A percentile compares a stretch with the other conserved stretches of the same genome.
Conservation (phyloP, 1,139 yeast genomes). For the Yarrowia galli region DNA sequence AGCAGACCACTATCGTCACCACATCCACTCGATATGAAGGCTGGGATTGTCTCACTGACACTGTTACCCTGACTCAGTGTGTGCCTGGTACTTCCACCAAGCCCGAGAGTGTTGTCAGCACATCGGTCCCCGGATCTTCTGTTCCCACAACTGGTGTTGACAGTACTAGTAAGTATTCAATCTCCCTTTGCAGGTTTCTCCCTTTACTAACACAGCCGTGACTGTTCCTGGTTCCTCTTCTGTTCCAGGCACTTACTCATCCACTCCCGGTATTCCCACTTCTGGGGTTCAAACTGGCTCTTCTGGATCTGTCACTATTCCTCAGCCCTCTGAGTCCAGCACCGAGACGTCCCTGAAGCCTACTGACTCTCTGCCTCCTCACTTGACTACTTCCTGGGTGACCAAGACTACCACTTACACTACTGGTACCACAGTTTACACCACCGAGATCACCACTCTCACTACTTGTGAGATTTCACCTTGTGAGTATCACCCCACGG, state of each 20-base stretch:
- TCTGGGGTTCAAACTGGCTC: background rate
- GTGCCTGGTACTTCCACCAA: conserved; percentile 9
- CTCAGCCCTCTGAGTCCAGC: background rate
- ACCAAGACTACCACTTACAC: background rate
- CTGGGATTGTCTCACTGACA: conserved; percentile 9
- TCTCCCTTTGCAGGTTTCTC: background rate
- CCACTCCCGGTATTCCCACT: conserved; percentile 3
- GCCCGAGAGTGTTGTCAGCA: conserved; percentile 4
- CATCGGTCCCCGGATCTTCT: conserved; percentile 10
- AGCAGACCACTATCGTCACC: conserved; percentile 5
- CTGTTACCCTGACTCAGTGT: conserved; percentile 15
- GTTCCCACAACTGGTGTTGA: background rate
- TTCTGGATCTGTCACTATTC: background rate
- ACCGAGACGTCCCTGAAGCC: conserved; percentile 14
- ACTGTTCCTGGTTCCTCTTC: conserved; percentile 1
- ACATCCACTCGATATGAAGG: conserved; percentile 12
- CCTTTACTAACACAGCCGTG: conserved; percentile 1
- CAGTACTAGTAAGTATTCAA: background rate
- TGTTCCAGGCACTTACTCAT: background rate
- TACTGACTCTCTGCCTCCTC: conserved; percentile 2
- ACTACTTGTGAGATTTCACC: conserved; percentile 29
- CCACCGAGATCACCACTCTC: conserved; percentile 14
- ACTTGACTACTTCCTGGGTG: conserved; percentile 12
- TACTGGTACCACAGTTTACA: conserved; percentile 5
- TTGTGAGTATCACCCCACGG: background rate